Evolutionary conservation across 2,329 filamentous ascomycete species (phyloP).

Genomic region (Aureobasidium sp.): DNA sequence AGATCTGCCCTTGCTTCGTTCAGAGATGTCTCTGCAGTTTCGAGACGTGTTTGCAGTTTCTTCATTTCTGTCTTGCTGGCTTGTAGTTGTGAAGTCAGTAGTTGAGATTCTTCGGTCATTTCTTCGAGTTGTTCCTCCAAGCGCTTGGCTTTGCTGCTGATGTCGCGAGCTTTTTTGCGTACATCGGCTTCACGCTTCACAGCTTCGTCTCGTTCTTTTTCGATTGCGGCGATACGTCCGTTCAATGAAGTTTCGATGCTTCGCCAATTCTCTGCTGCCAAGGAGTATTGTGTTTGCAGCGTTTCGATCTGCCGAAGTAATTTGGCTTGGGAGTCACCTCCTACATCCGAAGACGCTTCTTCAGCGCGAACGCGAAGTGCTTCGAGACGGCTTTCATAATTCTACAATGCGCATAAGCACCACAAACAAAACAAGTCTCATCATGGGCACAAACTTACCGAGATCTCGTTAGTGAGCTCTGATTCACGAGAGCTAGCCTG

Average conservation of each 20-base stretch:
- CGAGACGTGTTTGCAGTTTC: slow-evolving; percentile 56
- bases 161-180: slow-evolving; percentile 80
- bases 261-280: slow-evolving; percentile 96
- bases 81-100: slow-evolving; percentile 56
- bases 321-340: slow-evolving; percentile 80
- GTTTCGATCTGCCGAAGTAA: slow-evolving; percentile 90
- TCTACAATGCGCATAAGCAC: slow-evolving; percentile 36
- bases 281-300: slow-evolving; percentile 86
- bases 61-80: slow-evolving; percentile 54
- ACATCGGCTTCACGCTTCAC: slow-evolving; percentile 77
- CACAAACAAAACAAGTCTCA: not conserved
- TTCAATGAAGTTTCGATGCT: slow-evolving; percentile 84
- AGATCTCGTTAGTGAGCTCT: slow-evolving; percentile 73
- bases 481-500: slow-evolving; percentile 60
- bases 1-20: slow-evolving; percentile 50
- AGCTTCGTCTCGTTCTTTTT: slow-evolving; percentile 87
- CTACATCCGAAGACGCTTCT: slow-evolving; percentile 75
- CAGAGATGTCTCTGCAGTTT: slow-evolving; percentile 57
- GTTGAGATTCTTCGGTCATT: slow-evolving; percentile 55
- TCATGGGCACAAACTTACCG: slow-evolving; percentile 30
- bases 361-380: slow-evolving; percentile 77
- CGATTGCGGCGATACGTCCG: slow-evolving; percentile 66
- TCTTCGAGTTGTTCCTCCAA: slow-evolving; percentile 79
- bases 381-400: slow-evolving; percentile 84
- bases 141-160: slow-evolving; percentile 60